Evolutionary conservation across 1,284 basidiomycete species (phyloP), one percentile per base, ranked within the genome.

Genomic region (Sanguinoderma infundibulare): DNA sequence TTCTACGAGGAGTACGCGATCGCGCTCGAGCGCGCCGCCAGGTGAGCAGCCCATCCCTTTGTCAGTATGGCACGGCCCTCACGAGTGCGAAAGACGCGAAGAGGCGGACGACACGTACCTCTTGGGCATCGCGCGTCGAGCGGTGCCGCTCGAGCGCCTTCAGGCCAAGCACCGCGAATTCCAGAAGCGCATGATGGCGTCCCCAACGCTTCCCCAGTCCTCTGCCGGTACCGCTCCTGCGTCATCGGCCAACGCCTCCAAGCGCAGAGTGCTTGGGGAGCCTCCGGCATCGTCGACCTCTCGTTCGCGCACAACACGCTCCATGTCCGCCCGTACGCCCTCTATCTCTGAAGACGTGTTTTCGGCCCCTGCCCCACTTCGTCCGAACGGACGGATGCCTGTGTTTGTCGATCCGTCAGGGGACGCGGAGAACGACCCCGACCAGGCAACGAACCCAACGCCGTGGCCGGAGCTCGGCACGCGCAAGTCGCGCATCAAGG

Each of bases 1-100:
- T 80, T 98, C 46, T 98, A 98, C 72, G 96, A 98, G 74, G 96
- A 98, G 74, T 94, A 91, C 76, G 96, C 95, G 0, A 81, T 83
- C 30, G 87, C 91, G 5, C 78, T 95, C 38, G 96, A 98, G 74
- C 79, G 87, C 34, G 84, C 89, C 58, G 84, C 85, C 50, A 80
- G 87, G 90, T 91, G 72, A 69, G 80, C 80, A 69, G 14, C 15
- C 68, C 64, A 73, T 74, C 46, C 22, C n/a, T 24, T 9, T 35
- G 53, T 30, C 9, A 17, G 39, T 17, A 28, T 46, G 56, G 30
- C 59, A 36, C 20, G 44, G 14, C 1, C 15, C 53, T 60, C 28
- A 64, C 55, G 28, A 32, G 50, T 40, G 15, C 40, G 54, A 50
- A 69, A 96, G 94, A 66, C 90, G 90, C 63, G 85, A 85, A 66